A percentile compares a stretch with the other conserved stretches of the same genome.
phyloP scores from a whole-genome alignment of 2,329 filamentous ascomycete species.

The Aspergillus sclerotialis region DNA sequence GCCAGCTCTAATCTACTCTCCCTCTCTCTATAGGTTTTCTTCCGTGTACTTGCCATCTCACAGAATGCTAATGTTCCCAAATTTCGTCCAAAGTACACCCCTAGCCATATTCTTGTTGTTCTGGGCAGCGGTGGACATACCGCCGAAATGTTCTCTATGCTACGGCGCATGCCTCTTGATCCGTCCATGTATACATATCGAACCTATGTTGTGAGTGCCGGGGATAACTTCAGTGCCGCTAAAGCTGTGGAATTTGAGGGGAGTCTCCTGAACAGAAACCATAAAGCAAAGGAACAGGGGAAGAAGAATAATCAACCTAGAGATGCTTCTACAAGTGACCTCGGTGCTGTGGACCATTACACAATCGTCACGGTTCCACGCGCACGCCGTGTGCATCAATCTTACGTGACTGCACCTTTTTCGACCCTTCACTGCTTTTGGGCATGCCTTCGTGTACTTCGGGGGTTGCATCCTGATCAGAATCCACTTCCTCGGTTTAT shows the following conservation, averaged over 20 bases:
- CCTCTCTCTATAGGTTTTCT: constrained; percentile 14
- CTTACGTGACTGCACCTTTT: constrained; percentile 64
- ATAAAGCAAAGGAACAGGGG: constrained; percentile 6
- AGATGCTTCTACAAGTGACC: constrained; percentile 2
- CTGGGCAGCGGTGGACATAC: constrained; percentile 93
- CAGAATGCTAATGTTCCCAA: constrained; percentile 22
- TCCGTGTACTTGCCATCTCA: constrained; percentile 20
- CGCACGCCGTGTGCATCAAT: constrained; percentile 76
- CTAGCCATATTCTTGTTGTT: constrained; percentile 65
- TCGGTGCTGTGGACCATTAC: constrained; percentile 38
- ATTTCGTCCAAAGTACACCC: constrained; percentile 21
- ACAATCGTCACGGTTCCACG: constrained; percentile 64
- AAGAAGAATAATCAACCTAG: not conserved
- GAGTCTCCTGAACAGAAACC: constrained; percentile 12
- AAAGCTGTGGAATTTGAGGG: constrained; percentile 60
- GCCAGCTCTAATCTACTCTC: not conserved
- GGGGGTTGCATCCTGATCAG: constrained; percentile 29
- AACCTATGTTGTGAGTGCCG: constrained; percentile 73
- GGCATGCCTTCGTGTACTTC: constrained; percentile 54
- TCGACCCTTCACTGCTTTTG: constrained; percentile 61
- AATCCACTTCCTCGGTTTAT: constrained; percentile 11
- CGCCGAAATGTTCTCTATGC: constrained; percentile 84
- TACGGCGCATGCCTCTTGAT: constrained; percentile 51
- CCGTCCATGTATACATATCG: constrained; percentile 53
- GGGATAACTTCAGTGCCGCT: constrained; percentile 64